phyloP scores from a whole-genome alignment of 331 rosid species.

The Ulmus americana region DNA sequence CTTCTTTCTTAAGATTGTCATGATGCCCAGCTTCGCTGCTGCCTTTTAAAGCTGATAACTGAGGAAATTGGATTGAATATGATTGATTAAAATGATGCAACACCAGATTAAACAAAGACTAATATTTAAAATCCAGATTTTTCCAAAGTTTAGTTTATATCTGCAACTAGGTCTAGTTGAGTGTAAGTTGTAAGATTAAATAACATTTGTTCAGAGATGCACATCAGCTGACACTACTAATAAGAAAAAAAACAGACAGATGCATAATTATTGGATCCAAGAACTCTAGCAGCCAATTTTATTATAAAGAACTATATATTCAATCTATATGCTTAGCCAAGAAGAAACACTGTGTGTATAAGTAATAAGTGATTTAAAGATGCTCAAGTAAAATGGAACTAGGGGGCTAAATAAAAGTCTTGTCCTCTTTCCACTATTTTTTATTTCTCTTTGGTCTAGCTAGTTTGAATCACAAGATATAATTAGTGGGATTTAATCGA shows the following conservation, averaged over 20 bases:
- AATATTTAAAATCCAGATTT: too few species aligned
- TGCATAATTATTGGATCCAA: conserved; percentile 29
- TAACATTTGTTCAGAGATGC: conserved; percentile 26
- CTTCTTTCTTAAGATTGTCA: conserved; percentile 45
- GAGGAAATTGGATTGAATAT: conserved; percentile 1
- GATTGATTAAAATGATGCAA: too few species aligned
- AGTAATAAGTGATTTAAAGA: too few species aligned
- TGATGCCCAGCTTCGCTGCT: conserved; percentile 33
- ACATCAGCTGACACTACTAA: conserved; percentile 31
- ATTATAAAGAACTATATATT: conserved; percentile 11
- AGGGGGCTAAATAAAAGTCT: too few species aligned
- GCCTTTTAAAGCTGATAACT: conserved; percentile 51
- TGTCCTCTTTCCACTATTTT: too few species aligned
- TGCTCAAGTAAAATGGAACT: too few species aligned
- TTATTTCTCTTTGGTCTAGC: too few species aligned
- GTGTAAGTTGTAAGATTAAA: conserved; percentile 11
- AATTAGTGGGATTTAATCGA: too few species aligned
- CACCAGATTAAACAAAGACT: too few species aligned
- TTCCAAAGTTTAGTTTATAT: conserved; percentile 1
- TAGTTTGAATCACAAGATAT: too few species aligned
- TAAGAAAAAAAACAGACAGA: conserved; percentile 7
- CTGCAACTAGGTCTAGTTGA: conserved; percentile 30
- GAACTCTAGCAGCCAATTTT: conserved; percentile 27
- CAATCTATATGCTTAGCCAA: conserved; percentile 21
- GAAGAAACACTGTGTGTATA: background rate